phyloP scores from a whole-genome alignment of 108 stramenopile species.

The Cyclotella baltica region DNA sequence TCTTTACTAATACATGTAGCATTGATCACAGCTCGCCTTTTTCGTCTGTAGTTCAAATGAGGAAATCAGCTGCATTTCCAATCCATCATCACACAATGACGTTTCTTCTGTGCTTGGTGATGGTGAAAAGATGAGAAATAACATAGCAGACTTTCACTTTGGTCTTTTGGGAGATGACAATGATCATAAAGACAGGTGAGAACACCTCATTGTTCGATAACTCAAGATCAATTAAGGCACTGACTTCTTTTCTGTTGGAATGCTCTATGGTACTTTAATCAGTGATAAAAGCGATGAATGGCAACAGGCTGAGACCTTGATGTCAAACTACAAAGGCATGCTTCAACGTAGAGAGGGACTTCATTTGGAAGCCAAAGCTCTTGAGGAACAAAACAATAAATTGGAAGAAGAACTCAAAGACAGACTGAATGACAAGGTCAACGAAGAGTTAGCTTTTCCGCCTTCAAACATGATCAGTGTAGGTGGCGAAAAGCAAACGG shows the following conservation, averaged over 20 bases:
- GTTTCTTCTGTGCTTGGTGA: neutral
- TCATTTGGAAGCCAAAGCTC: constrained; percentile 5
- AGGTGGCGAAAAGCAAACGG: neutral
- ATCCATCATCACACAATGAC: neutral
- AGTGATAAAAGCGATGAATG: constrained; percentile 46
- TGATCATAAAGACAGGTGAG: constrained; percentile 9
- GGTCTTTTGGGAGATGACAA: constrained; percentile 4
- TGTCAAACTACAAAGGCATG: constrained; percentile 42
- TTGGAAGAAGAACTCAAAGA: constrained; percentile 36
- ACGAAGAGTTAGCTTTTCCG: constrained; percentile 37
- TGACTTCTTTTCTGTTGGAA: neutral
- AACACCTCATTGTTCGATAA: neutral
- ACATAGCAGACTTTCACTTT: neutral
- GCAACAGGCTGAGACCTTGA: constrained; percentile 49
- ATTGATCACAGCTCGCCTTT: neutral
- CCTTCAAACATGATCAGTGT: constrained; percentile 34
- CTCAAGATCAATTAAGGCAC: neutral
- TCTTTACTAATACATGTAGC: neutral
- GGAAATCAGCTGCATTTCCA: constrained; percentile 7
- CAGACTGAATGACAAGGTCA: constrained; percentile 31
- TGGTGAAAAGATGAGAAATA: neutral
- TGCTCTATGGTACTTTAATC: neutral
- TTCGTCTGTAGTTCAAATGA: constrained; percentile 1
- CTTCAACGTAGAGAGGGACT: constrained; percentile 45
- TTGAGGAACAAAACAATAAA: constrained; percentile 23